Base-by-base conservation (phyloP, 306 rosid genomes). In the Boehmeria nivea region DNA sequence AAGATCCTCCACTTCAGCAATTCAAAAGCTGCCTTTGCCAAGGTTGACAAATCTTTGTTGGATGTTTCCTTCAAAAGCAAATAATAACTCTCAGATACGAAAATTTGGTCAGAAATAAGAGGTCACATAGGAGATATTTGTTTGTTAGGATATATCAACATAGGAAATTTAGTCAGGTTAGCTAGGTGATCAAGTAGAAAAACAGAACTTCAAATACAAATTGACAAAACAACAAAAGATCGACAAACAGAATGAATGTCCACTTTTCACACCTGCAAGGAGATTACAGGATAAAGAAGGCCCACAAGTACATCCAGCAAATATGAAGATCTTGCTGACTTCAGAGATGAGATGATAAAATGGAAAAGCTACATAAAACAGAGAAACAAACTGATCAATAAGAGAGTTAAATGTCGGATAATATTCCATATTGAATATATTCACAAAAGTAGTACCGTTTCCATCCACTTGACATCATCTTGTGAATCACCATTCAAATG, bases 391-490 rank as follows among this genome's bases (percentile, higher is more conserved):
- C 19, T 16, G 27, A 62, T 63, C 66, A 79, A 28, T 40, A 61
- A 44, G 65, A 16, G 16, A 59, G 45, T 57, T 43, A 50, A 34
- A 59, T 63, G 65, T 46, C 18, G 22, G 65, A 57, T 36, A 51
- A 66, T 47, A 70, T 64, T 54, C 36, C 36, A 48, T 40, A 11
- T 12, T 8, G 71, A 31, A 42, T 23, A 36, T 44, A 45, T 51
- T 28, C 48, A 59, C 40, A 37, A 47, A 34, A 57, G 48, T n/a
- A 31, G 57, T 85, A 91, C 99, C 94, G 99, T 91, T 79, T 91
- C 99, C 99, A 87, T 87, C 95, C 94, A 91, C 69, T 87, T 87
- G 71, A 75, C 74, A 72, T 84, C 95, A 84, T 85, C 86, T 69
- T 87, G 82, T 62, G 99, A 75, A 73, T 78, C 84, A 46, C 83